Conservation (phyloP, 2,329 filamentous ascomycete genomes). For the Aspergillus fumigatiaffinis region DNA sequence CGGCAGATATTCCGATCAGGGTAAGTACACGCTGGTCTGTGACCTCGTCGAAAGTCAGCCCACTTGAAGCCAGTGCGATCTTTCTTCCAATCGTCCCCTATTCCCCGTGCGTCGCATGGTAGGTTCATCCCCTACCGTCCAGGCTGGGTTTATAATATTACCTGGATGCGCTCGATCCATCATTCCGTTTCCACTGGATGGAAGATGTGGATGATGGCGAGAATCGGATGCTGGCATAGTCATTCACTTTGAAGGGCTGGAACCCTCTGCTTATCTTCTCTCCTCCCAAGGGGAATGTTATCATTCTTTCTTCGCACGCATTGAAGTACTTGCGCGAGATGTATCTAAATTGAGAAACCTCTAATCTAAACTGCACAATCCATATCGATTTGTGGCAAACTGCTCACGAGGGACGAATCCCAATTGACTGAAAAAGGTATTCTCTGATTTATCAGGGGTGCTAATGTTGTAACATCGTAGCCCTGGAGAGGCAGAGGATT, state of each 20-base stretch:
- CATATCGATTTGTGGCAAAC: neutral
- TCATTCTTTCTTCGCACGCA: conserved; percentile 8
- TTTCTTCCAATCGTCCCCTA: neutral
- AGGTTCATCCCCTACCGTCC: conserved; percentile 55
- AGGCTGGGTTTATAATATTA: conserved; percentile 40
- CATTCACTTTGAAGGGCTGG: conserved; percentile 29
- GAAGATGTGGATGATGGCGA: conserved; percentile 23
- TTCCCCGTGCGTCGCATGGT: conserved; percentile 22
- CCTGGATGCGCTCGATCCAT: conserved; percentile 33
- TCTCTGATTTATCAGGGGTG: neutral
- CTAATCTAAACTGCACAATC: conserved; percentile 15
- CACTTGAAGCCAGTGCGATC: neutral
- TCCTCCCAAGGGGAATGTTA: conserved; percentile 2
- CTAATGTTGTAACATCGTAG: neutral
- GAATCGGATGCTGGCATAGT: conserved; percentile 50
- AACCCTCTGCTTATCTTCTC: conserved; percentile 22
- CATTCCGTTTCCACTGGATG: conserved; percentile 25
- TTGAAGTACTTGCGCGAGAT: conserved; percentile 8
- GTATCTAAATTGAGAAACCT: conserved; percentile 20
- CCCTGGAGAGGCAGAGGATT: no score
- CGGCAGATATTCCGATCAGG: conserved; percentile 27
- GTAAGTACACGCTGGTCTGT: conserved; percentile 30
- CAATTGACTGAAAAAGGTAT: neutral
- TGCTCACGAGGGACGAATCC: neutral
- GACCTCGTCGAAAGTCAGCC: conserved; percentile 21